Conservation (phyloP, 371 early-diverging fungal genomes). For the Mucor mucedo region DNA sequence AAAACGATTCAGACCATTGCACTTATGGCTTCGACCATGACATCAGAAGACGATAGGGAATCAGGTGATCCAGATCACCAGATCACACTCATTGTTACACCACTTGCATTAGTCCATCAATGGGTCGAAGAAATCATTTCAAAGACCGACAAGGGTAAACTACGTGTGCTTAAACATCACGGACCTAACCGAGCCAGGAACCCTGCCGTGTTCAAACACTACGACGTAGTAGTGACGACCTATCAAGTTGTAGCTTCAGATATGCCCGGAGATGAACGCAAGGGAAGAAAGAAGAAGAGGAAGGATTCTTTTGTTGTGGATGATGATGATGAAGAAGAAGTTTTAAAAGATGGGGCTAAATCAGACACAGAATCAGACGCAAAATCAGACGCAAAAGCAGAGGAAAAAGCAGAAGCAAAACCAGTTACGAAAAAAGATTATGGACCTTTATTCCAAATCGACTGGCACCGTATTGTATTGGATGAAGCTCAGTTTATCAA, state of each 20-base stretch:
- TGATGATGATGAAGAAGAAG: conserved; percentile 5
- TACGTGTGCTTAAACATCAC: conserved; percentile 69
- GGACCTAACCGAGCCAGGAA: conserved; percentile 50
- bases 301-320: neutral
- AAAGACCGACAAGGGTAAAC: conserved; percentile 49
- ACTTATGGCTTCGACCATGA: conserved; percentile 57
- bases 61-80: conserved; percentile 23
- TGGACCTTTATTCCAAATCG: conserved; percentile 51
- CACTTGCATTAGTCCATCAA: conserved; percentile 69
- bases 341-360: conserved; percentile 6
- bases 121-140: conserved; percentile 69
- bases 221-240: conserved; percentile 78
- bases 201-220: conserved; percentile 44
- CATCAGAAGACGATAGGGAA: conserved; percentile 27
- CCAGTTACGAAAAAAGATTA: conserved; percentile 18
- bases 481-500: conserved; percentile 94
- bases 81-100: conserved; percentile 70
- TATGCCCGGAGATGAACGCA: conserved; percentile 31
- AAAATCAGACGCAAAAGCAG: neutral
- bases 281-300: conserved; percentile 15
- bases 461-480: conserved; percentile 59
- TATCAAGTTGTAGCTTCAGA: conserved; percentile 67
- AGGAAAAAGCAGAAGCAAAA: neutral
- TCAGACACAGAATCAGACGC: neutral
- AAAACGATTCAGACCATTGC: conserved; percentile 90